phyloP scores from a whole-genome alignment of 2,329 filamentous ascomycete genomes.

The Immersiporthe knoxdaviesiana region DNA sequence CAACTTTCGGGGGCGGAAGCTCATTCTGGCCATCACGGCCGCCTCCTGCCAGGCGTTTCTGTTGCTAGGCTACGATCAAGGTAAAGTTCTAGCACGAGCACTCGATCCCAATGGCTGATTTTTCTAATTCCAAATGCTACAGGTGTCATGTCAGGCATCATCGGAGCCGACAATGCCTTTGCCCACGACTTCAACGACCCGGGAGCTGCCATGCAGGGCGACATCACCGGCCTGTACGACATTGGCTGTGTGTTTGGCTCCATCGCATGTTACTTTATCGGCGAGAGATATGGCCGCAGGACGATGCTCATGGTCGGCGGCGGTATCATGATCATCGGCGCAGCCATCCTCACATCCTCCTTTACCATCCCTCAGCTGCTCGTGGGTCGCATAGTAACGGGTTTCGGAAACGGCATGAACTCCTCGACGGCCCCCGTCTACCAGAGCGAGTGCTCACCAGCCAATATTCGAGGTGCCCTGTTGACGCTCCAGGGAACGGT shows the following conservation, averaged over 20 bases:
- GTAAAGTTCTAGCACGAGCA: slow-evolving; percentile 24
- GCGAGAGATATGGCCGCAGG: slow-evolving; percentile 43
- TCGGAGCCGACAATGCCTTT: slow-evolving; percentile 46
- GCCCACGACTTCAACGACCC: slow-evolving; percentile 43
- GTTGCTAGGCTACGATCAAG: slow-evolving; percentile 40
- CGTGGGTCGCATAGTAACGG: slow-evolving; percentile 48
- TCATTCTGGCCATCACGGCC: slow-evolving; percentile 36
- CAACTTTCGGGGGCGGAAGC: slow-evolving; percentile 28
- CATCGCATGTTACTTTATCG: slow-evolving; percentile 38
- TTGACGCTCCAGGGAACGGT: slow-evolving; percentile 54
- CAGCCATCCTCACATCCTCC: slow-evolving; percentile 41
- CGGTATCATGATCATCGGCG: slow-evolving; percentile 44
- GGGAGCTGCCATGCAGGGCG: slow-evolving; percentile 43
- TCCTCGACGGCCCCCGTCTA: slow-evolving; percentile 46
- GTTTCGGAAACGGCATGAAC: slow-evolving; percentile 47
- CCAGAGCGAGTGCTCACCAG: slow-evolving; percentile 39
- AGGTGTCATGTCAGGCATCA: slow-evolving; percentile 40
- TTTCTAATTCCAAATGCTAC: slow-evolving; percentile 14
- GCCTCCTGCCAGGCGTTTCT: slow-evolving; percentile 46
- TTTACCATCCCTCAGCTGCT: slow-evolving; percentile 43
- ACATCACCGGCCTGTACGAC: slow-evolving; percentile 41
- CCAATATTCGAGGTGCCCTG: slow-evolving; percentile 50
- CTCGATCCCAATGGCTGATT: not conserved
- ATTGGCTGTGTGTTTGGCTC: slow-evolving; percentile 40
- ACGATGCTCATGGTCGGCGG: slow-evolving; percentile 42